Evolutionary conservation across 257 asterid genomes (phyloP).

Genomic region (Salvia miltiorrhiza): DNA sequence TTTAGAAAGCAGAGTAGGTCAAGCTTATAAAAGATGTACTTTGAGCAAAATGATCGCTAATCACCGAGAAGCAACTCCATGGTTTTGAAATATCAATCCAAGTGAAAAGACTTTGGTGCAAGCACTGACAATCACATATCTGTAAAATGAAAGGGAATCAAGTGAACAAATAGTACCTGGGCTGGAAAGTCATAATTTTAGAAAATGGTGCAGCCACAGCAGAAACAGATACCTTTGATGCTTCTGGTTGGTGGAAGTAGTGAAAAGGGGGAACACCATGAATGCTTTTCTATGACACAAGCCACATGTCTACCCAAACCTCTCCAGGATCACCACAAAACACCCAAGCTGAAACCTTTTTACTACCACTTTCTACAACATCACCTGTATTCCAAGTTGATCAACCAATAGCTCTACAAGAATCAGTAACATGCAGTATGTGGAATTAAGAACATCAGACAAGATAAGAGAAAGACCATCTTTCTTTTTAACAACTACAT

Average conservation of each 20-base stretch:
- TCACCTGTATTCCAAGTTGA: slow-evolving; percentile 36
- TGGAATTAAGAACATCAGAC: slow-evolving; percentile 39
- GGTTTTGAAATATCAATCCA: slow-evolving; percentile 10
- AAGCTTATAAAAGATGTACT: no score
- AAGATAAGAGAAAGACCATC: slow-evolving; percentile 72
- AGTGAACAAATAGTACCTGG: slow-evolving; percentile 53
- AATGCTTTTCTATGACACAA: slow-evolving; percentile 39
- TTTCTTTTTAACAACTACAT: slow-evolving; percentile 43
- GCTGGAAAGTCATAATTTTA: slow-evolving; percentile 83
- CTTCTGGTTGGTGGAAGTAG: slow-evolving; percentile 94
- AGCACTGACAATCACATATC: slow-evolving; percentile 90
- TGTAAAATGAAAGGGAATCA: slow-evolving; percentile 27
- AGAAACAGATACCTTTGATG: slow-evolving; percentile 66
- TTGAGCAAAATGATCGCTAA: no score
- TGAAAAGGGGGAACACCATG: slow-evolving; percentile 82
- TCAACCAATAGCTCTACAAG: slow-evolving; percentile 18
- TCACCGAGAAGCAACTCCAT: no score
- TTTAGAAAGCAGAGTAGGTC: no score
- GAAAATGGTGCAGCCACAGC: slow-evolving; percentile 85
- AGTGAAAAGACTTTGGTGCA: slow-evolving; percentile 66
- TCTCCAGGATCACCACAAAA: slow-evolving; percentile 86
- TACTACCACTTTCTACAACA: slow-evolving; percentile 34
- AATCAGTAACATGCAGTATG: slow-evolving; percentile 15
- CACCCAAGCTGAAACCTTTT: slow-evolving; percentile 61
- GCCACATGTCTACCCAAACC: slow-evolving; percentile 55